These are phyloP conservation scores for Spathaspora sp. DNA, from an alignment of 805 yeast species.

Conservation along the genomic window DNA sequence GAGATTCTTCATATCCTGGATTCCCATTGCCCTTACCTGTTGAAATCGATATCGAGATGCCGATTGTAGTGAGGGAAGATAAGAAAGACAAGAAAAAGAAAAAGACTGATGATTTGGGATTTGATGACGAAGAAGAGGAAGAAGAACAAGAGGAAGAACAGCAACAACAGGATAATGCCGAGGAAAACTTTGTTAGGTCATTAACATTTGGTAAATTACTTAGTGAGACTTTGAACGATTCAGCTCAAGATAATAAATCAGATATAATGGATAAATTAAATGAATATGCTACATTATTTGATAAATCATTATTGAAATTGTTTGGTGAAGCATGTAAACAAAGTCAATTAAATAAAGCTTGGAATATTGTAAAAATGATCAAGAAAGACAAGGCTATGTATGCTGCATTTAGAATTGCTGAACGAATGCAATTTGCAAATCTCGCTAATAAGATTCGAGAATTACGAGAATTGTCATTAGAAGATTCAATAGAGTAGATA, in stretches of 20 bases:
- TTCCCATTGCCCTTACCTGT: slow-evolving; percentile 84
- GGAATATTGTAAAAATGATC: slow-evolving; percentile 64
- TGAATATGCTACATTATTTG: slow-evolving; percentile 56
- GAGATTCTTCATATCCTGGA: slow-evolving; percentile 52
- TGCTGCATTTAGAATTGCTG: slow-evolving; percentile 84
- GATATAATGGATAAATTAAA: slow-evolving; percentile 48
- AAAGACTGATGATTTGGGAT: slow-evolving; percentile 10
- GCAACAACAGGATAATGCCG: slow-evolving; percentile 36
- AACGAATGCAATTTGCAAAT: slow-evolving; percentile 45
- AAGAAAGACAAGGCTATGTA: slow-evolving; percentile 73
- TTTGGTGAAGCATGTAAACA: slow-evolving; percentile 73
- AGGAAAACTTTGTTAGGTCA: slow-evolving; percentile 62
- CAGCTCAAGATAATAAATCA: slow-evolving; percentile 24
- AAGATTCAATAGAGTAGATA: no score
- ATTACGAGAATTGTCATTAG: slow-evolving; percentile 24
- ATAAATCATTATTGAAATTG: slow-evolving; percentile 72
- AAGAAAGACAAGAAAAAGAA: slow-evolving; percentile 18
- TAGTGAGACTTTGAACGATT: slow-evolving; percentile 46
- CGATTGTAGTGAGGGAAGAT: slow-evolving; percentile 40
- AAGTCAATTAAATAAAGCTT: slow-evolving; percentile 60
- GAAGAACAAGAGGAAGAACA: slow-evolving; percentile 17
- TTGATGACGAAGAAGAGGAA: slow-evolving; percentile 14
- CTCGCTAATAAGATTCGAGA: slow-evolving; percentile 35
- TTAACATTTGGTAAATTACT: slow-evolving; percentile 59
- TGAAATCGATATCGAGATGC: slow-evolving; percentile 68